Evolutionary conservation across 306 rosid species (phyloP), one percentile per base, ranked within the genome.

Genomic region (Cucumis hystrix): DNA sequence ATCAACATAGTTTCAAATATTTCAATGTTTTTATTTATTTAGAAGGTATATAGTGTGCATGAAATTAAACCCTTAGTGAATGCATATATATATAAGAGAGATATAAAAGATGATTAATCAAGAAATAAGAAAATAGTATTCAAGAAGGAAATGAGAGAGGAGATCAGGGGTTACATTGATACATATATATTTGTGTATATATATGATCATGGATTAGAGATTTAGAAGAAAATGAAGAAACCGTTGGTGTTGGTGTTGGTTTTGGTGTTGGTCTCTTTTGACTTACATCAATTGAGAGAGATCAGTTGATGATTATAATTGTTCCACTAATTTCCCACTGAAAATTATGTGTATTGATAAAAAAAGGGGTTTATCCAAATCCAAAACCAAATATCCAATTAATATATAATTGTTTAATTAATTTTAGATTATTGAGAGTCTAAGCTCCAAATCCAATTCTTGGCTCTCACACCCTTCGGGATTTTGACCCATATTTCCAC

Each of bases 401-500:
- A 43, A 43, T 23, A 23, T 23, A 23, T 43, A 43, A 8, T 10
- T 28, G 49, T 43, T 43, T 47, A 2, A 3, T 45, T 45, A 45
- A 45, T 45, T 47, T 47, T 47, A 58, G 28, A 64, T 63, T 63
- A 64, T 63, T 49, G 80, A 77, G 40, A 77, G 74, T 77, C 80
- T 63, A 41, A 77, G 80, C 63, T 77, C 80, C 80, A 77, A 77
- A 23, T 77, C 80, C 49, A 64, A 17, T 47, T 77, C 80, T 45
- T 63, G 73, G 23, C 35, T 77, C 51, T 77, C 80, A 51, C 73
- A 59, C 5, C 63, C 68, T 62, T 77, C 80, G 0, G 74, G 47
- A 63, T 47, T 63, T 21, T 30, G 43, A 30, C 8, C 10, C 45
- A 61, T 63, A 10, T 37, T 6, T 5, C 59, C 79, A 60, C 15